Evolutionary conservation across 2,329 filamentous ascomycete genomes (phyloP).

Genomic region (Aspergillus hiratsukae): DNA sequence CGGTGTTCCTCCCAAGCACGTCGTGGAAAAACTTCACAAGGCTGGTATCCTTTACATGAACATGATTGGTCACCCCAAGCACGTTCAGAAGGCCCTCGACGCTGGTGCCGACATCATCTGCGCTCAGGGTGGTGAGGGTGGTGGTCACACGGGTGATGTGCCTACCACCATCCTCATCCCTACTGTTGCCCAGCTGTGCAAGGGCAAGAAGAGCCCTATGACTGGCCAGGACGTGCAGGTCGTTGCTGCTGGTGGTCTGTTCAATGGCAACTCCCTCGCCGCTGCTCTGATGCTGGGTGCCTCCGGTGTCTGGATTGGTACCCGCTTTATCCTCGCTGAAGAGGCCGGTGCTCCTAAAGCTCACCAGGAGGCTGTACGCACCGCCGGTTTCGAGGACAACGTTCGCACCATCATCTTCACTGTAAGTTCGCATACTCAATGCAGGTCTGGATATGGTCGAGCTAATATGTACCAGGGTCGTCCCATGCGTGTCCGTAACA

Average conservation of each 20-base stretch:
- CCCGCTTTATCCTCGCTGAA: slow-evolving; percentile 86
- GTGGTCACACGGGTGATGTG: slow-evolving; percentile 92
- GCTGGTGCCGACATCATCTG: slow-evolving; percentile 94
- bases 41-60: slow-evolving; percentile 95
- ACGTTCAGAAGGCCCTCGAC: slow-evolving; percentile 92
- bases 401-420: slow-evolving; percentile 98
- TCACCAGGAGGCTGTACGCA: slow-evolving; percentile 93
- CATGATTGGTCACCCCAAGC: slow-evolving; percentile 99
- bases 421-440: slow-evolving; percentile 25
- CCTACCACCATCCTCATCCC: slow-evolving; percentile 91
- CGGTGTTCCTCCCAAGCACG: slow-evolving; percentile 80
- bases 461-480: slow-evolving; percentile 55
- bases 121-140: slow-evolving; percentile 95
- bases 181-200: slow-evolving; percentile 75
- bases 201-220: slow-evolving; percentile 78
- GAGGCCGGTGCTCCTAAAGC: slow-evolving; percentile 90
- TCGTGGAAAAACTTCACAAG: slow-evolving; percentile 87
- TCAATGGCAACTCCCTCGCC: slow-evolving; percentile 85
- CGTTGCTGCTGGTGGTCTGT: slow-evolving; percentile 88
- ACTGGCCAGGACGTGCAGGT: slow-evolving; percentile 86
- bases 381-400: slow-evolving; percentile 90
- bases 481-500: slow-evolving; percentile 87
- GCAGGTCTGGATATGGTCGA: background rate
- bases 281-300: slow-evolving; percentile 91
- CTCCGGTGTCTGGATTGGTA: slow-evolving; percentile 91